Evolutionary conservation across 805 yeast species (phyloP).

Genomic region (Metschnikowia picachoensis): DNA sequence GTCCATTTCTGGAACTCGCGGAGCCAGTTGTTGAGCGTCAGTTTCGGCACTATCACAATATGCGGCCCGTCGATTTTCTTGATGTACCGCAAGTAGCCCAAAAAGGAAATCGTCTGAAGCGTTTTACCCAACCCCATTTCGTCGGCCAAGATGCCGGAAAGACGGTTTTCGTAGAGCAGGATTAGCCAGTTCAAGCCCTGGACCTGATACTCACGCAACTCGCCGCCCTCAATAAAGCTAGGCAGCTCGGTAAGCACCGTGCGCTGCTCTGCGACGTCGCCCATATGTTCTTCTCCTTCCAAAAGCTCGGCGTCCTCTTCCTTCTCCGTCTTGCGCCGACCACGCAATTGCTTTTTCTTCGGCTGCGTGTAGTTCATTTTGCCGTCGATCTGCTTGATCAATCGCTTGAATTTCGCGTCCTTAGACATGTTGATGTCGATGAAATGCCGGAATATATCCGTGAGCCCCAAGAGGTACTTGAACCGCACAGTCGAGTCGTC

Average conservation of each 20-base stretch:
- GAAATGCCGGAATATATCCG: slow-evolving; percentile 85
- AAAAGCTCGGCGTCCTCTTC: slow-evolving; percentile 94
- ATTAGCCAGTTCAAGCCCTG: slow-evolving; percentile 96
- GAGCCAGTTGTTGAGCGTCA: slow-evolving; percentile 94
- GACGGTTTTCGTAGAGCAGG: slow-evolving; percentile 77
- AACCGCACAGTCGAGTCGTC: slow-evolving; percentile 77
- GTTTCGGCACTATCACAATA: slow-evolving; percentile 89
- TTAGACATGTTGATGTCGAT: slow-evolving; percentile 77
- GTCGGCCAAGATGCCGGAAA: slow-evolving; percentile 93
- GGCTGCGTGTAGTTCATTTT: slow-evolving; percentile 38
- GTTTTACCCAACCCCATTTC: slow-evolving; percentile 99
- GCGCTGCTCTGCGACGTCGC: slow-evolving; percentile 42
- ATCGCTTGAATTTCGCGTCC: slow-evolving; percentile 64
- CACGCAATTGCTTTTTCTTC: slow-evolving; percentile 35
- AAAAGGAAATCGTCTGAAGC: slow-evolving; percentile 85
- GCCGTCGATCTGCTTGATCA: slow-evolving; percentile 54
- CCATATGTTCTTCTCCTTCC: slow-evolving; percentile 71
- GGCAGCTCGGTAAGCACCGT: slow-evolving; percentile 88
- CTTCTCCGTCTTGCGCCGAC: slow-evolving; percentile 81
- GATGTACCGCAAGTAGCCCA: slow-evolving; percentile 81
- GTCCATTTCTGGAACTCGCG: slow-evolving; percentile 95
- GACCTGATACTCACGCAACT: slow-evolving; percentile 82
- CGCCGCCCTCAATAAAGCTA: slow-evolving; percentile 63
- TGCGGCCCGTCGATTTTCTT: slow-evolving; percentile 85
- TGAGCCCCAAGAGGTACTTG: slow-evolving; percentile 73